phyloP scores from a whole-genome alignment of 257 asterid species.

The Solanum paucissectum region DNA sequence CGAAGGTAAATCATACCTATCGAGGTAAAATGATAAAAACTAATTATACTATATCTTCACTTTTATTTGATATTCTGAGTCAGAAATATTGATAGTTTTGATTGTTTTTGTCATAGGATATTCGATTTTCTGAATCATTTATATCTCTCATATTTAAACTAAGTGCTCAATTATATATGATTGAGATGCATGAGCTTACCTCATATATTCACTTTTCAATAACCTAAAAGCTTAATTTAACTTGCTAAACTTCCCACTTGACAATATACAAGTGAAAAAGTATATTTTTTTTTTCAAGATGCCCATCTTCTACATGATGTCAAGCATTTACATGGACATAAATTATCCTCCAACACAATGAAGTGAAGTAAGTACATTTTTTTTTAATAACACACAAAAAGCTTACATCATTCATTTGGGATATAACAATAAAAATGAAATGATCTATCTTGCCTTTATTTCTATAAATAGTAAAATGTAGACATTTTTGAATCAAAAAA shows the following conservation, averaged over 20 bases:
- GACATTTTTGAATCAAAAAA: neutral
- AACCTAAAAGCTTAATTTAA: neutral
- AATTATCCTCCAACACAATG: neutral
- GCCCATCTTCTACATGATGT: neutral
- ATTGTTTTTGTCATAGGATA: rapidly evolving
- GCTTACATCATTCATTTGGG: neutral
- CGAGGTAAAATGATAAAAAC: neutral
- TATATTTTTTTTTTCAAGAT: neutral
- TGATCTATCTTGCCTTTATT: neutral
- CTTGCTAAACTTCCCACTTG: neutral
- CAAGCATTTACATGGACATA: neutral
- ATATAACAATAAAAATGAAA: neutral
- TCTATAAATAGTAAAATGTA: neutral
- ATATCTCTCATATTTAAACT: neutral
- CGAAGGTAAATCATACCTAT: neutral
- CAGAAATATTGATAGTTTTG: neutral
- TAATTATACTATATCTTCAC: neutral
- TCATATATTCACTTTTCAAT: neutral
- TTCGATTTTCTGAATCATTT: neutral
- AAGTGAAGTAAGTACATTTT: neutral
- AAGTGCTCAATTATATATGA: neutral
- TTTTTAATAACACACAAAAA: neutral
- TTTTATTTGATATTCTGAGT: neutral
- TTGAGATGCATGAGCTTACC: neutral
- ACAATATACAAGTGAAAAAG: neutral